A percentile compares a stretch with the other conserved stretches of the same genome.
phyloP scores from a whole-genome alignment of 768 basidiomycete species.

The Serendipita indica region DNA sequence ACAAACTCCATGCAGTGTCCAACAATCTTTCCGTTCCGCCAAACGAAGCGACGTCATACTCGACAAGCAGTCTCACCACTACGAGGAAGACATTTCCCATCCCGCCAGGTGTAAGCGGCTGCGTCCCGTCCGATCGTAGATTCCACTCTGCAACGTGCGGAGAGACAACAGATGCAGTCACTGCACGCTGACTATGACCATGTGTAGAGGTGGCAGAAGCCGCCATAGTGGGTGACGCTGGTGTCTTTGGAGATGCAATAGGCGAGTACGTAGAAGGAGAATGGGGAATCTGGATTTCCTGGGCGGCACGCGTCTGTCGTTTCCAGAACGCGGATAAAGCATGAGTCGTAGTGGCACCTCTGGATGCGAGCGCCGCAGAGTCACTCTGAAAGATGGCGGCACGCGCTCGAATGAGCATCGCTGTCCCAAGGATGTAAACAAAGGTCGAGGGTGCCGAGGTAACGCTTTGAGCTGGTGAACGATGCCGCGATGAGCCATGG shows the following conservation, averaged over 20 bases:
- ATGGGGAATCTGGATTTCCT: not conserved
- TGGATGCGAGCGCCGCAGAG: not conserved
- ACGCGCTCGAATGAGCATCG: slow-evolving; percentile 49
- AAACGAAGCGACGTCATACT: slow-evolving; percentile 46
- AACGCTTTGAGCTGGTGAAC: not conserved
- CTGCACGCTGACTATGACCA: not conserved
- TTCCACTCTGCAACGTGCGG: too few relatives aligned
- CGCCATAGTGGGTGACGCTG: not conserved
- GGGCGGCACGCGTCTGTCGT: not conserved
- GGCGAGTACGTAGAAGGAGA: not conserved
- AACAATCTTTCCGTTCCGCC: slow-evolving; percentile 60
- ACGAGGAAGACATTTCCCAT: slow-evolving; percentile 52
- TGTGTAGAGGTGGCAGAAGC: not conserved
- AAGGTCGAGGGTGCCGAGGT: not conserved
- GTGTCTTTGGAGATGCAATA: slow-evolving; percentile 1
- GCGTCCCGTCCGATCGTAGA: too few relatives aligned
- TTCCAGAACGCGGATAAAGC: not conserved
- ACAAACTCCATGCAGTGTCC: slow-evolving; percentile 33
- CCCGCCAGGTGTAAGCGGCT: slow-evolving; percentile 20
- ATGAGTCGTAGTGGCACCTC: not conserved
- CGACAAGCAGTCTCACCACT: slow-evolving; percentile 46
- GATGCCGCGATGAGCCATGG: slow-evolving; percentile 27
- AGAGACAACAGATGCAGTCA: too few relatives aligned
- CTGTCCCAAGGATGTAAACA: slow-evolving; percentile 34
- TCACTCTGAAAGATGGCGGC: slow-evolving; percentile 40